Evolutionary conservation across 2,329 filamentous ascomycete species (phyloP), one percentile per base, ranked within the genome.

Genomic region (Curvularia sp.): DNA sequence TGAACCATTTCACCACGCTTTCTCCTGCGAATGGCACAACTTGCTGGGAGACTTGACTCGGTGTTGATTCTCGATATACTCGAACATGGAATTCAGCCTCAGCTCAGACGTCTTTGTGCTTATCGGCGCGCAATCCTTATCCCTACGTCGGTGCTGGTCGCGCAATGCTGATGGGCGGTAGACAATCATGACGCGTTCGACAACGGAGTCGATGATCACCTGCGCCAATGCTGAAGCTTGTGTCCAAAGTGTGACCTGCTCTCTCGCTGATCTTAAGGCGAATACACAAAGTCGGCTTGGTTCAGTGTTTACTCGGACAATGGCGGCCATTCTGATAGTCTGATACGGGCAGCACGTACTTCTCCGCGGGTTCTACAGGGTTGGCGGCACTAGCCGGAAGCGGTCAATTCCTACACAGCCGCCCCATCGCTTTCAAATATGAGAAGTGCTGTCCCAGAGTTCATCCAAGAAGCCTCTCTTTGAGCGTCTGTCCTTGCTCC

Each of bases 361-460:
- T 68, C 65, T 67, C 65, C 65, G 65, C 64, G 65, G 65, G 31
- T 15, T 38, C 15, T 20, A 38, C n/a, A 35, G 24, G 39, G n/a
- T 31, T 31, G 44, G 35, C 51, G 38, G 28, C 31, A 38, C 51
- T 49, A 49, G 44, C 50, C 22, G 26, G 33, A 22, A 57, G 43
- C 18, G 42, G 7, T 48, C 26, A 3, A 12, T 10, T n/a, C 7
- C 30, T 8, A 9, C 12, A 48, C n/a, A 47, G 28, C 18, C 28
- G n/a, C 18, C 30, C 48, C 9, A 20, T 28, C 22, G n/a, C 15
- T 41, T 35, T 41, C 26, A 39, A 46, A 42, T 20, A 13, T 22
- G 15, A 42, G 41, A 41, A n/a, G 18, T 30, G 6, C 30, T 49
- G 6, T 39, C 7, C 20, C 8, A 2, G 20, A 22, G 18, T 33